phyloP scores from a whole-genome alignment of 169 alveolate species.

The Plasmodium yoelii region DNA sequence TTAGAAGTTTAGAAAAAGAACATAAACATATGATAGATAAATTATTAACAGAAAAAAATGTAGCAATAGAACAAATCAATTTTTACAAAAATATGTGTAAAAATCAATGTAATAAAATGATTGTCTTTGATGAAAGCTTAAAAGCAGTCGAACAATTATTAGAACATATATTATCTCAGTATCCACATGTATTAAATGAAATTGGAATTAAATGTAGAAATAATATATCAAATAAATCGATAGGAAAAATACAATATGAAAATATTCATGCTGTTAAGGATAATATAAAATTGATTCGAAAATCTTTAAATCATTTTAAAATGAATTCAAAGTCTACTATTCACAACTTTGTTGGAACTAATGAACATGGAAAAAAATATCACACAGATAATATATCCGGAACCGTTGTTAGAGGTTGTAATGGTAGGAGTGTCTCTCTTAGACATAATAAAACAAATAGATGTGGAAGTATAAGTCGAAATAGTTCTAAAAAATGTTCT shows the following conservation, averaged over 20 bases:
- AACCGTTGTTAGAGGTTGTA: no score
- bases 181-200: slow-evolving; percentile 49
- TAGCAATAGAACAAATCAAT: neutral
- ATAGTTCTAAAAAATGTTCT: no score
- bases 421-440: no score
- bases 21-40: slow-evolving; percentile 30
- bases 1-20: slow-evolving; percentile 43
- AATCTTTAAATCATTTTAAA: slow-evolving; percentile 45
- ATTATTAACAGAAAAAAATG: slow-evolving; percentile 23
- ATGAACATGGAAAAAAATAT: slow-evolving; percentile 13
- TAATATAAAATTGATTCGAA: slow-evolving; percentile 43
- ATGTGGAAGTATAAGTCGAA: no score
- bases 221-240: slow-evolving; percentile 48
- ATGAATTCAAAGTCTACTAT: slow-evolving; percentile 26
- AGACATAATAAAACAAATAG: no score
- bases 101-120: slow-evolving; percentile 41
- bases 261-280: slow-evolving; percentile 57
- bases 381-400: no score
- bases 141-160: slow-evolving; percentile 47
- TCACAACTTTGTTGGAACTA: slow-evolving; percentile 4
- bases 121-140: slow-evolving; percentile 33
- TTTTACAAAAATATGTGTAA: slow-evolving; percentile 46
- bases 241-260: slow-evolving; percentile 73
- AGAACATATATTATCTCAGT: slow-evolving; percentile 60
- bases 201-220: slow-evolving; percentile 48